Evolutionary conservation across 805 yeast genomes (phyloP), one percentile per base, ranked within the genome.

Genomic region (Kregervanrija pseudodelftensis): DNA sequence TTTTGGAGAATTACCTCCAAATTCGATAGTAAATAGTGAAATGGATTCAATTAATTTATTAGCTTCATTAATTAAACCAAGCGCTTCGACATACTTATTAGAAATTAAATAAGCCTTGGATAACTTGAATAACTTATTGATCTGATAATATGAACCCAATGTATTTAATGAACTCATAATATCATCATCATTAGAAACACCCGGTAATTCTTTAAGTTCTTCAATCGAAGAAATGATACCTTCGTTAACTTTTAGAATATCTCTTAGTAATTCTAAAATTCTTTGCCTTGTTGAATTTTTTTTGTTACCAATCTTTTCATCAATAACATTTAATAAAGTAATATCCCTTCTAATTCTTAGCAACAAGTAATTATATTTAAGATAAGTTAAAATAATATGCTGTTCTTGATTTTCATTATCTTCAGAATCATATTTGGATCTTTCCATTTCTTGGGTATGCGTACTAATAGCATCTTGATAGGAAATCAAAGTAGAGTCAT

Each of bases 101-200:
- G 64, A 58, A 11, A 66, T 50, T 38, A 72, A 61, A 51, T 70
- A 78, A 8, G 70, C 65, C 17, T 67, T 62, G 8, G 81, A 76
- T 14, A 83, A 56, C 14, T 67, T 60, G 30, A 64, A 53, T 11
- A 70, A 55, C 52, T 76, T 76, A 41, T 63, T 53, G 34, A 73
- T 64, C n/a, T 57, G 54, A 60, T 74, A 85, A 49, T 68, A 78
- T 8, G 59, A 56, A 30, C 67, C 65, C 53, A 87, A 64, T 12
- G 71, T 53, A 11, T 68, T 71, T 37, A 93, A 67, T 8, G 82
- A 76, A 7, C 66, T 64, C 49, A 68, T 60, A 44, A 91, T 70
- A 16, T 74, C 80, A 43, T 85, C 93, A 59, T 88, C 95, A 43
- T 86, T 85, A 57, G 84, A 80, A 14, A 91, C 95, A 70, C 98